A percentile compares a stretch with the other conserved stretches of the same genome.
Conservation (phyloP, 169 alveolate species). For the Eimeria necatrix region DNA sequence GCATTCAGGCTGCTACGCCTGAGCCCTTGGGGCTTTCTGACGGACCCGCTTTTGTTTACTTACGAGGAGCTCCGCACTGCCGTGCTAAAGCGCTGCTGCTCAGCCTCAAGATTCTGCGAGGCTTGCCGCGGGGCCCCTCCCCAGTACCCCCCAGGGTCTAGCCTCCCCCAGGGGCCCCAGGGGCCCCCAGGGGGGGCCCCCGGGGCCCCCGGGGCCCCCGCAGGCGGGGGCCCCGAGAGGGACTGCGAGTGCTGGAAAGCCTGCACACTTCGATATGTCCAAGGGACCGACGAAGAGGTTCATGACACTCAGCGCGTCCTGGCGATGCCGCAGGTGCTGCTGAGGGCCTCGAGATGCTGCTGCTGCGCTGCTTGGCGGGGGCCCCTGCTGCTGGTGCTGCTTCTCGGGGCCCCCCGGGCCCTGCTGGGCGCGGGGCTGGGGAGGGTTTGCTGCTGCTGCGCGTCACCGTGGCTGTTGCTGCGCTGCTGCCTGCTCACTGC, state of each 20-base stretch:
- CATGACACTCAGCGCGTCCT: slow-evolving; percentile 19
- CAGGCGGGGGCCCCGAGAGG: not conserved
- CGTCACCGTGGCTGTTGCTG: too few species aligned
- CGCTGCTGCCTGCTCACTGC: too few species aligned
- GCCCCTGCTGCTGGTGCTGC: too few species aligned
- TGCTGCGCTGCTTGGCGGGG: not conserved
- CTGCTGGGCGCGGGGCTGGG: too few species aligned
- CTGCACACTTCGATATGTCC: slow-evolving; percentile 10
- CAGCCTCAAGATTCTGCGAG: not conserved
- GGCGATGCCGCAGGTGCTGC: slow-evolving; percentile 44
- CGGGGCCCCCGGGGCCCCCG: not conserved
- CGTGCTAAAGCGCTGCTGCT: slow-evolving; percentile 20
- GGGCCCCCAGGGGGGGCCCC: not conserved
- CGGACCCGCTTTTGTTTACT: slow-evolving; percentile 26
- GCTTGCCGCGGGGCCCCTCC: not conserved
- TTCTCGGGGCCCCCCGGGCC: too few species aligned
- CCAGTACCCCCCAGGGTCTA: too few species aligned
- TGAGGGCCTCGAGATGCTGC: not conserved
- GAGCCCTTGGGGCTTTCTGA: slow-evolving; percentile 35
- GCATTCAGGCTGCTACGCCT: slow-evolving; percentile 55
- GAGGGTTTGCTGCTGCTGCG: too few species aligned
- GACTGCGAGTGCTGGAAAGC: slow-evolving; percentile 6
- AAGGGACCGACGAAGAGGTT: slow-evolving; percentile 38
- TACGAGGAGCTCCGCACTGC: slow-evolving; percentile 1
- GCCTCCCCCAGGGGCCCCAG: not conserved